Evolutionary conservation across 2,329 filamentous ascomycete genomes (phyloP).

Genomic region (Cladophialophora immunda): DNA sequence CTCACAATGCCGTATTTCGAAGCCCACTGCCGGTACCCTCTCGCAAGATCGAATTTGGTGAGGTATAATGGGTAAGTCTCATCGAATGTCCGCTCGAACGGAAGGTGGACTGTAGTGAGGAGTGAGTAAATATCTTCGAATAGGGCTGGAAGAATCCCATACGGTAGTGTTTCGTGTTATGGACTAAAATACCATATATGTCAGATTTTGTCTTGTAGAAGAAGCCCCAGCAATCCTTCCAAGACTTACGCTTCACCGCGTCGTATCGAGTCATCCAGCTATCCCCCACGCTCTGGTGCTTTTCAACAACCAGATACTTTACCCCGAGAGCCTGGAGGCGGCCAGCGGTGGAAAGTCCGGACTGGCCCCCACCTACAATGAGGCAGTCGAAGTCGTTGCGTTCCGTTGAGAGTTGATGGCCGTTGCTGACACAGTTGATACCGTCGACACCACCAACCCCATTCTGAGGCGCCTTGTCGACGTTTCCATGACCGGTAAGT

Average conservation of each 20-base stretch:
- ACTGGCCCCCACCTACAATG: slow-evolving; percentile 54
- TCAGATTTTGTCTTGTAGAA: too few relatives aligned
- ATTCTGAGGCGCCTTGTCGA: slow-evolving; percentile 28
- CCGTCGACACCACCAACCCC: background rate
- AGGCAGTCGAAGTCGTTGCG: slow-evolving; percentile 43
- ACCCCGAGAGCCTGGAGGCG: slow-evolving; percentile 55
- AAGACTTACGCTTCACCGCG: slow-evolving; percentile 47
- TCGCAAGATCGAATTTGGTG: slow-evolving; percentile 38
- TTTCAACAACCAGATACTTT: slow-evolving; percentile 54
- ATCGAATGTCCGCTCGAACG: slow-evolving; percentile 42
- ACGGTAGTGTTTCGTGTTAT: too few relatives aligned
- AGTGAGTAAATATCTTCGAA: background rate
- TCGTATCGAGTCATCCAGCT: slow-evolving; percentile 59
- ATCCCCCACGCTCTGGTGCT: slow-evolving; percentile 53
- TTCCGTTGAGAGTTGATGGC: too few relatives aligned
- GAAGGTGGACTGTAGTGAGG: slow-evolving; percentile 36
- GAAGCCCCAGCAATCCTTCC: background rate
- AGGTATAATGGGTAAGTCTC: slow-evolving; percentile 38
- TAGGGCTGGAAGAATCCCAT: too few relatives aligned
- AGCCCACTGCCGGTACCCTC: slow-evolving; percentile 14
- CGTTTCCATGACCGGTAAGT: slow-evolving; percentile 35
- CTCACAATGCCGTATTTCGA: too few relatives aligned
- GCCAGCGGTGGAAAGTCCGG: slow-evolving; percentile 55
- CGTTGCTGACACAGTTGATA: background rate
- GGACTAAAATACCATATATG: too few relatives aligned